Conservation (phyloP, 2,329 filamentous ascomycete genomes). For the Ilyonectria robusta region DNA sequence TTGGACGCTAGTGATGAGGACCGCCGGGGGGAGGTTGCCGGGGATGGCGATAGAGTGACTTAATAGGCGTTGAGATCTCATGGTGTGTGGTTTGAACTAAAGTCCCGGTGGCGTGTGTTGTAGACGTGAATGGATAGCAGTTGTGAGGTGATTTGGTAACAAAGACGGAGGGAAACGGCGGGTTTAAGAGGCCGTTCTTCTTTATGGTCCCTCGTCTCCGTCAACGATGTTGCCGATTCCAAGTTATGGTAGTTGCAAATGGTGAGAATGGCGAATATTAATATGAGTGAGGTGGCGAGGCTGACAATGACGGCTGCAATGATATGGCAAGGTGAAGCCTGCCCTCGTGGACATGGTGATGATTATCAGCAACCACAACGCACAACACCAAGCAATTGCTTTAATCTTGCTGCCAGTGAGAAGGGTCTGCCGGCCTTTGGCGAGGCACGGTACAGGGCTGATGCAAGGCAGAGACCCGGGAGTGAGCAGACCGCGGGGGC, state of each 20-base stretch:
- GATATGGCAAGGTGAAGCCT: constrained; percentile 22
- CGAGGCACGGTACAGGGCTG: not conserved
- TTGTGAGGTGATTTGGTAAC: constrained; percentile 4
- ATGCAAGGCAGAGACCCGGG: not conserved
- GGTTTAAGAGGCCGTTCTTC: not conserved
- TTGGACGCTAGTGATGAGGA: constrained; percentile 57
- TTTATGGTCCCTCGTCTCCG: not conserved
- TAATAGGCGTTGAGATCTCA: constrained; percentile 52
- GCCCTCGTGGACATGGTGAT: constrained; percentile 27
- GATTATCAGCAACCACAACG: constrained; percentile 12
- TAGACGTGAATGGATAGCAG: not conserved
- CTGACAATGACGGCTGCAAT: constrained; percentile 21
- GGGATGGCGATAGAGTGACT: constrained; percentile 60
- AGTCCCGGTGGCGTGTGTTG: not conserved
- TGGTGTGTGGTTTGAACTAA: constrained; percentile 34
- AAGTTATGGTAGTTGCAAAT: not conserved
- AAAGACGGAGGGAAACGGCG: not conserved
- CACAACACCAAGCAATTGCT: not conserved
- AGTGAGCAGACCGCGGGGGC: not conserved
- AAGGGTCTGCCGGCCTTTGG: not conserved
- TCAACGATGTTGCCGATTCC: not conserved
- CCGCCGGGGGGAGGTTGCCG: constrained; percentile 52
- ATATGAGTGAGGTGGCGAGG: constrained; percentile 12
- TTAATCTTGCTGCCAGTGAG: not conserved
- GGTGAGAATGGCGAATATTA: constrained; percentile 10